phyloP scores from a whole-genome alignment of 2,329 filamentous ascomycete species.

The Pseudocercospora fuligena region DNA sequence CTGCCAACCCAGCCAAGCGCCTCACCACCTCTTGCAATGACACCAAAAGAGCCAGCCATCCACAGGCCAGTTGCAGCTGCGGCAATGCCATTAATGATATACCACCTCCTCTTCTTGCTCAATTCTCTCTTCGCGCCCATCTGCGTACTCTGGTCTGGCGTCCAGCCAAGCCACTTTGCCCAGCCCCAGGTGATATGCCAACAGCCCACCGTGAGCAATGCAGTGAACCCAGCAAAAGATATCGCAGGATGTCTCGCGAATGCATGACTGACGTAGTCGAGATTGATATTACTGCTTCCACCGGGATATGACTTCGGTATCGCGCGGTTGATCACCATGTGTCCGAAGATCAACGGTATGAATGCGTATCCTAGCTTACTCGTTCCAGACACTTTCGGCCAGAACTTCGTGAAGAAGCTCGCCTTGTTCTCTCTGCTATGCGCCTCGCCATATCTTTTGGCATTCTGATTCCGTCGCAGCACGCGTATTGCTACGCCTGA shows the following conservation, averaged over 20 bases:
- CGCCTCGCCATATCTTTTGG: constrained; percentile 75
- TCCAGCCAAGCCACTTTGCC: constrained; percentile 76
- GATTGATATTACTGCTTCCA: constrained; percentile 83
- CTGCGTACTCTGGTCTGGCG: constrained; percentile 60
- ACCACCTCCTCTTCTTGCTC: constrained; percentile 69
- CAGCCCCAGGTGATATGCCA: constrained; percentile 85
- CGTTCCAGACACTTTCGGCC: constrained; percentile 74
- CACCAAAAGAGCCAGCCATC: constrained; percentile 78
- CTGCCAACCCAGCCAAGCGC: constrained; percentile 79
- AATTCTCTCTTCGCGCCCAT: constrained; percentile 56
- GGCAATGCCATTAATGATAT: constrained; percentile 70
- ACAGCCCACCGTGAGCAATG: constrained; percentile 69
- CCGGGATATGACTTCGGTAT: constrained; percentile 73
- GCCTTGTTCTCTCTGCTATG: constrained; percentile 51
- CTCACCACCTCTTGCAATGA: constrained; percentile 73
- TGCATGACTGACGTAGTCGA: constrained; percentile 83
- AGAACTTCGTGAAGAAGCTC: constrained; percentile 49
- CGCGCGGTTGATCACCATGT: constrained; percentile 75
- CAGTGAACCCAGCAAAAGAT: constrained; percentile 71
- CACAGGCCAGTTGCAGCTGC: constrained; percentile 68
- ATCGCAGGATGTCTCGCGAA: constrained; percentile 72
- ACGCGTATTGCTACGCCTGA: constrained; percentile 79
- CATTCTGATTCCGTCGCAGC: constrained; percentile 72
- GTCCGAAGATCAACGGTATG: constrained; percentile 67
- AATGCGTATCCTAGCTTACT: constrained; percentile 75